Conservation (phyloP, 228 moss, liverwort and hornwort genomes). For the Sphagnum fallax region DNA sequence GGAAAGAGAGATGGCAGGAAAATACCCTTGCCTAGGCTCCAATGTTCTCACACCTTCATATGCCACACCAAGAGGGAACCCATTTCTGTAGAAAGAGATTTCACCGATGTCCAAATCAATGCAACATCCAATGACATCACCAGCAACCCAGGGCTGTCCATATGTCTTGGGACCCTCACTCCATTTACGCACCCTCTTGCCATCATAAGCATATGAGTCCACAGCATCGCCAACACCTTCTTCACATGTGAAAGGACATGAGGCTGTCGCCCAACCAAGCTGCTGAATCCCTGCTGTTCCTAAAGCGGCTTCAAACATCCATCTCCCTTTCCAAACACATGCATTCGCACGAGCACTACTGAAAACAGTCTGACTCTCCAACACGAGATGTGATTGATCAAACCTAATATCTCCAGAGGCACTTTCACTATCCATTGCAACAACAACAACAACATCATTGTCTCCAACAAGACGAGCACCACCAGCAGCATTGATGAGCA, state of each 20-base stretch:
- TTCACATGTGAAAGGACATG: slow-evolving; percentile 82
- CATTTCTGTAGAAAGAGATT: slow-evolving; percentile 80
- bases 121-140: slow-evolving; percentile 97
- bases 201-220: slow-evolving; percentile 96
- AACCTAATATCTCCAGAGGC: slow-evolving; percentile 64
- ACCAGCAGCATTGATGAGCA: slow-evolving; percentile 25
- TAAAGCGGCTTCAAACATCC: slow-evolving; percentile 97
- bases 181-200: slow-evolving; percentile 89
- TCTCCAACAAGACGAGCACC: slow-evolving; percentile 20
- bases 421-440: slow-evolving; percentile 60
- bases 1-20: slow-evolving; percentile 87
- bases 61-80: slow-evolving; percentile 74
- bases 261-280: slow-evolving; percentile 89
- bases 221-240: slow-evolving; percentile 90
- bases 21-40: slow-evolving; percentile 70
- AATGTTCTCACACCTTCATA: slow-evolving; percentile 55
- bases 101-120: slow-evolving; percentile 65
- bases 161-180: slow-evolving; percentile 42
- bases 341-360: slow-evolving; percentile 92
- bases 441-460: slow-evolving; percentile 28
- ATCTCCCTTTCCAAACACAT: slow-evolving; percentile 84
- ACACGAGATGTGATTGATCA: slow-evolving; percentile 41
- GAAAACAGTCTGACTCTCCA: slow-evolving; percentile 90
- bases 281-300: slow-evolving; percentile 98
- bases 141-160: slow-evolving; percentile 87